Percentiles rank a stretch among this genome's conserved stretches.
These are phyloP conservation scores for Talaromyces wortmannii DNA, from an alignment of 495 filamentous ascomycete genomes.

Conservation along the genomic window DNA sequence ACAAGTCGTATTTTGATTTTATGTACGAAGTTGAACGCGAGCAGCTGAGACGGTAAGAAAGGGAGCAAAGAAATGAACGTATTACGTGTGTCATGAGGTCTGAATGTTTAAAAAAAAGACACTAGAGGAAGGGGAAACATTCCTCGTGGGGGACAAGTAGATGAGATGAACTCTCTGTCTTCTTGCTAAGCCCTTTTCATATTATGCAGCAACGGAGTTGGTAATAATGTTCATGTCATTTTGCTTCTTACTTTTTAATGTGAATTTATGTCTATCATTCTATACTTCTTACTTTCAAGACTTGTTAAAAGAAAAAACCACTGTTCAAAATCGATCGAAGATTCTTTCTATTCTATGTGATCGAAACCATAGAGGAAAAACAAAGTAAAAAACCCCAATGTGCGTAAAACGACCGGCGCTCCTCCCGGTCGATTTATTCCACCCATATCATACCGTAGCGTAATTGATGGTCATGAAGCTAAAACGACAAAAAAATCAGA, in stretches of 20 bases:
- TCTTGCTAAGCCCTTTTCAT: constrained; percentile 16
- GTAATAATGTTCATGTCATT: background rate
- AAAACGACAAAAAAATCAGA: no score
- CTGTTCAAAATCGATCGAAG: background rate
- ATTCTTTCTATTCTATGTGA: background rate
- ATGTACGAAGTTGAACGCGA: constrained; percentile 93
- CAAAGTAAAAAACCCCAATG: constrained; percentile 5
- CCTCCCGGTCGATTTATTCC: background rate
- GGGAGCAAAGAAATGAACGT: no score
- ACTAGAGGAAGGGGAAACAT: no score
- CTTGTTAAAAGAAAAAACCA: no score
- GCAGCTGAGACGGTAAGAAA: constrained; percentile 35
- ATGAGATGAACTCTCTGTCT: constrained; percentile 26
- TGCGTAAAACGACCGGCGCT: background rate
- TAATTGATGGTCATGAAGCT: no score
- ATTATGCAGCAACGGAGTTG: constrained; percentile 24
- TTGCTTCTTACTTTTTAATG: background rate
- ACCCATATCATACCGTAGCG: background rate
- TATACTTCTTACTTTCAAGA: background rate
- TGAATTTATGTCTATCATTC: background rate
- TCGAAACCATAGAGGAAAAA: constrained; percentile 1
- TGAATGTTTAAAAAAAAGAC: no score
- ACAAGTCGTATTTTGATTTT: constrained; percentile 97
- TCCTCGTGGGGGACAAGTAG: background rate
- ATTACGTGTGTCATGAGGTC: no score